These are phyloP conservation scores for Theobroma grandiflorum DNA, from an alignment of 441 rosid genomes.

Conservation along the genomic window DNA sequence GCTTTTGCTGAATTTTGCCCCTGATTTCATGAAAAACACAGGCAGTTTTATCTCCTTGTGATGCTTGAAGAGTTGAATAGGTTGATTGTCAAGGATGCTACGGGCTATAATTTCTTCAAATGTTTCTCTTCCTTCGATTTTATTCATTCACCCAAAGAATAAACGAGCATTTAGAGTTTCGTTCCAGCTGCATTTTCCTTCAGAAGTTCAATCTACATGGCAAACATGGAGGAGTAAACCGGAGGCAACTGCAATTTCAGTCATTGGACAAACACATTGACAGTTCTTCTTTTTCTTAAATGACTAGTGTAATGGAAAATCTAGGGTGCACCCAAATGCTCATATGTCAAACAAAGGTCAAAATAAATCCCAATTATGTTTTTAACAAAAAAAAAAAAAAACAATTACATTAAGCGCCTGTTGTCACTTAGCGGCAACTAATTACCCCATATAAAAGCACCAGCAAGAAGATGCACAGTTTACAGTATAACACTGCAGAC, in stretches of 20 bases:
- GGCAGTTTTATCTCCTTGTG: not conserved
- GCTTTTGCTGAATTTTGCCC: not conserved
- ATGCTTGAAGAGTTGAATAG: not conserved
- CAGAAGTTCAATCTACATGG: conserved; percentile 2
- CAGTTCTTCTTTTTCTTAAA: not conserved
- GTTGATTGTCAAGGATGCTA: not conserved
- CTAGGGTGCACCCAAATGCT: not conserved
- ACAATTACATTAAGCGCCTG: not conserved
- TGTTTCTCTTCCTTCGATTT: not conserved
- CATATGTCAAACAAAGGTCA: not conserved
- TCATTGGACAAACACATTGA: not conserved
- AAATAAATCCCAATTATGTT: not conserved
- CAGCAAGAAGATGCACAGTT: not conserved
- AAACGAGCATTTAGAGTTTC: not conserved
- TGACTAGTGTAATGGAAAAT: not conserved
- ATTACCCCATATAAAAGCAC: not conserved
- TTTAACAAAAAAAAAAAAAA: not conserved
- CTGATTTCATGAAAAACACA: not conserved
- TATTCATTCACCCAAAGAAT: not conserved
- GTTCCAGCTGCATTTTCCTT: not conserved
- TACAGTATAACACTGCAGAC: not conserved
- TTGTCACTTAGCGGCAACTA: not conserved
- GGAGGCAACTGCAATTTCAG: not conserved
- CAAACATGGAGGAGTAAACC: not conserved
- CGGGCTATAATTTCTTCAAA: not conserved